phyloP scores from a whole-genome alignment of 345 rosid species.

The Citrus glauca region DNA sequence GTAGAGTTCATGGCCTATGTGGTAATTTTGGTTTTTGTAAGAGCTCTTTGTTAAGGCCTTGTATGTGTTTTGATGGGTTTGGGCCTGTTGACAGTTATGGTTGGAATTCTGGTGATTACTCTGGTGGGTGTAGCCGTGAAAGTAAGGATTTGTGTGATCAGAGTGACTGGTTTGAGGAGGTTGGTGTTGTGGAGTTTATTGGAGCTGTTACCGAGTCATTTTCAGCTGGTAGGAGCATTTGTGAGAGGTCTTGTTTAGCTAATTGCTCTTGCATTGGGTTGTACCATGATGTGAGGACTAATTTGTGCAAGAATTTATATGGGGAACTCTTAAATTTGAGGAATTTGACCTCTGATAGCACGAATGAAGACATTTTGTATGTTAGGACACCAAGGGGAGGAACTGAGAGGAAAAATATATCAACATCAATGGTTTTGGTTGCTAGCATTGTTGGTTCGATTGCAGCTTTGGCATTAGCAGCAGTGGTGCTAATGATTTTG shows the following conservation, averaged over 20 bases:
- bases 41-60: conserved; percentile 23
- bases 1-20: conserved; percentile 44
- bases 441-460: conserved; percentile 49
- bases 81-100: conserved; percentile 28
- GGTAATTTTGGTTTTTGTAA: conserved; percentile 43
- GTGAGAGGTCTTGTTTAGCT: conserved; percentile 47
- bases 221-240: conserved; percentile 38
- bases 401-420: conserved; percentile 29
- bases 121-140: conserved; percentile 45
- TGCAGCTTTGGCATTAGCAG: conserved; percentile 32
- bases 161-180: conserved; percentile 36
- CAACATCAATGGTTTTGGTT: conserved; percentile 38
- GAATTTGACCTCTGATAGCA: conserved; percentile 37
- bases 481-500: conserved; percentile 36
- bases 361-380: conserved; percentile 33
- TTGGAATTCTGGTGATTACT: conserved; percentile 49
- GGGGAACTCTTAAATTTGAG: conserved; percentile 54
- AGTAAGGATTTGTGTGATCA: conserved; percentile 21
- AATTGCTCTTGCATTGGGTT: conserved; percentile 73
- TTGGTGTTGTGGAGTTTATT: conserved; percentile 40
- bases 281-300: conserved; percentile 37
- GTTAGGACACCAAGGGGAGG: conserved; percentile 47
- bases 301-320: conserved; percentile 48
- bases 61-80: conserved; percentile 46
- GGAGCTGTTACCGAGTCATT: conserved; percentile 30